These are phyloP conservation scores for Sporothrix curviconia DNA, from an alignment of 2,329 filamentous ascomycete genomes.

Conservation along the genomic window DNA sequence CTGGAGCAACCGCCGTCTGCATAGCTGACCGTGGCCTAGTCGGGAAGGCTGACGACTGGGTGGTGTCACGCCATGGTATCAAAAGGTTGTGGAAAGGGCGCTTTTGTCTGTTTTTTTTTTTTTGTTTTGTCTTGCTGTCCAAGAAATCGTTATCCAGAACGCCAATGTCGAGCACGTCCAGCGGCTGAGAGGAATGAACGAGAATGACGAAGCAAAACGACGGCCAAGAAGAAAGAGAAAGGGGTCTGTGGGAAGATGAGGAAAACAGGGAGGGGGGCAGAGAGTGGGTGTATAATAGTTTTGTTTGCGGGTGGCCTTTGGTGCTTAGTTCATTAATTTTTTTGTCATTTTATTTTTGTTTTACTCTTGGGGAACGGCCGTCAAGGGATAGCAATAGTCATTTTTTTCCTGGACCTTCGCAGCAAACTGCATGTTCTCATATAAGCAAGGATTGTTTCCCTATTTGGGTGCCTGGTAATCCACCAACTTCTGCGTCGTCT, in stretches of 20 bases:
- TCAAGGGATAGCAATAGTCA: no score
- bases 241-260: not conserved
- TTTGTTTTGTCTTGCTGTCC: not conserved
- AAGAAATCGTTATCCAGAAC: not conserved
- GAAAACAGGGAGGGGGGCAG: not conserved
- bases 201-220: not conserved
- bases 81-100: not conserved
- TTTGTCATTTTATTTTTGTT: not conserved
- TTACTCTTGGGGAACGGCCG: not conserved
- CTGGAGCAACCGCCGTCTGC: slow-evolving; percentile 30
- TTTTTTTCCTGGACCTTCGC: no score
- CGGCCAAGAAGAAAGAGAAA: not conserved
- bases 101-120: not conserved
- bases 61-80: slow-evolving; percentile 34
- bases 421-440: not conserved
- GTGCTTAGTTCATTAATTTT: not conserved
- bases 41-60: slow-evolving; percentile 32
- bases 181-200: not conserved
- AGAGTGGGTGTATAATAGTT: no score
- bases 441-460: not conserved
- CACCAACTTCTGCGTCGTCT: no score
- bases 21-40: slow-evolving; percentile 36
- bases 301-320: no score
- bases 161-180: slow-evolving; percentile 3
- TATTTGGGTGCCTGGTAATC: no score